phyloP scores from a whole-genome alignment of 176 grass and related monocot genomes.

The Phragmites australis region DNA sequence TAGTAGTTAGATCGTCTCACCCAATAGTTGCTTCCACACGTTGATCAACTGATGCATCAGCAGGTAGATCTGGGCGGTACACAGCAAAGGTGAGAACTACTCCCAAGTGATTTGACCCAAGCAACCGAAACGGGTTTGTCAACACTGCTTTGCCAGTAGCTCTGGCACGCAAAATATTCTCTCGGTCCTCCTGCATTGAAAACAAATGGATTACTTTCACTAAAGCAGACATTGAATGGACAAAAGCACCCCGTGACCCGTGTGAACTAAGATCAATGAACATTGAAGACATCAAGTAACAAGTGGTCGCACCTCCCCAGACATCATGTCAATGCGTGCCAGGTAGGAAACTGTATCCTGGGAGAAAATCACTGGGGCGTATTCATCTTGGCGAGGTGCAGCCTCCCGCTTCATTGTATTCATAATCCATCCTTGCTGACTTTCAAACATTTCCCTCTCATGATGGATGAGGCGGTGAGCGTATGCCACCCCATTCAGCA shows the following conservation, averaged over 20 bases:
- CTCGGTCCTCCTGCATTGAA: slow-evolving; percentile 70
- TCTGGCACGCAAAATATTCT: slow-evolving; percentile 86
- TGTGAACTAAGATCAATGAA: not conserved
- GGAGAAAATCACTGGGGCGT: slow-evolving; percentile 88
- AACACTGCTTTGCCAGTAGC: slow-evolving; percentile 90
- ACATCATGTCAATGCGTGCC: slow-evolving; percentile 92
- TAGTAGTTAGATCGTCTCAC: slow-evolving; percentile 45
- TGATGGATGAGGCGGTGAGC: slow-evolving; percentile 70
- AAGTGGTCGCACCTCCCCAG: slow-evolving; percentile 61
- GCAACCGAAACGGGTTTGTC: slow-evolving; percentile 84
- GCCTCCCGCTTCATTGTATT: slow-evolving; percentile 61
- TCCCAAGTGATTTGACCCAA: slow-evolving; percentile 90
- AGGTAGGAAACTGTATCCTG: slow-evolving; percentile 91
- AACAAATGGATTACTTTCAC: slow-evolving; percentile 10
- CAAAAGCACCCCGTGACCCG: not conserved
- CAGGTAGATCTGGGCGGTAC: slow-evolving; percentile 62
- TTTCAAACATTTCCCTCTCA: slow-evolving; percentile 82
- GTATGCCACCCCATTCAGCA: slow-evolving; percentile 91
- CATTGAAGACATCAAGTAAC: slow-evolving; percentile 2
- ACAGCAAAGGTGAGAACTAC: slow-evolving; percentile 98
- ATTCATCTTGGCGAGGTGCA: slow-evolving; percentile 71
- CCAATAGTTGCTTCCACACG: slow-evolving; percentile 85
- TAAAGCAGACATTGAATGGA: not conserved
- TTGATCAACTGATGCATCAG: slow-evolving; percentile 72
- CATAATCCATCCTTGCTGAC: slow-evolving; percentile 86